Base-by-base conservation (phyloP, 2,329 filamentous ascomycete genomes). In the Aspergillus ustus region DNA sequence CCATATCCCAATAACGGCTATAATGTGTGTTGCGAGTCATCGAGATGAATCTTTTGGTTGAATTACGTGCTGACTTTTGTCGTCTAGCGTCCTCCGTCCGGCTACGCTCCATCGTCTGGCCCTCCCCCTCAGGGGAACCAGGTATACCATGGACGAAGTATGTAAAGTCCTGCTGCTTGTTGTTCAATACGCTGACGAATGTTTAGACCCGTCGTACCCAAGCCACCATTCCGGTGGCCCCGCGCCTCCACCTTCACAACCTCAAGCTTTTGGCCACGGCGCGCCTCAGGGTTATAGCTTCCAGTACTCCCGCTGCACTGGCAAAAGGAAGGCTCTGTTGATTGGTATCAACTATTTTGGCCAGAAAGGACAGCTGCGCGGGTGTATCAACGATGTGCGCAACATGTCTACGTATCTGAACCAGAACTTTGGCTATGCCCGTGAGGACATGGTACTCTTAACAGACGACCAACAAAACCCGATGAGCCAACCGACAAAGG, bases 311-410 rank as follows among this genome's bases (percentile, higher is more conserved):
- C 90, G 90, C 67, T 98, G 93, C 76, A 96, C 91, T 5, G 94
- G 93, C 50, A 87, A 89, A 70, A 84, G 93, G 74, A 97, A 97
- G 81, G 94, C 93, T 4, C 81, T 97, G 31, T 79, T 98, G 63
- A 94, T 97, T 69, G 94, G 94, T 59, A 97, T 97, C 82, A 97
- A 97, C 80, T 97, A 98, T 80, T 97, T 97, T 74, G 89, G 91
- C 55, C 93, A 97, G 79, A 88, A 91, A 61, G 93, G 93, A 29
- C 91, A 97, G 82, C 83, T 97, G 52, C 85, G 93, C 61, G 94
- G 94, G 50, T 98, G 94, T 74, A 97, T 97, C 82, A 97, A 98
- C 74, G 94, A 98, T 75, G 94, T 97, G 48, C 91, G 93, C 79
- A 97, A 97, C 81, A 96, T 98, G 92, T 96, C 93, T 22, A 85